Evolutionary conservation across 257 asterid genomes (phyloP).

Genomic region (Voacanga thouarsii): DNA sequence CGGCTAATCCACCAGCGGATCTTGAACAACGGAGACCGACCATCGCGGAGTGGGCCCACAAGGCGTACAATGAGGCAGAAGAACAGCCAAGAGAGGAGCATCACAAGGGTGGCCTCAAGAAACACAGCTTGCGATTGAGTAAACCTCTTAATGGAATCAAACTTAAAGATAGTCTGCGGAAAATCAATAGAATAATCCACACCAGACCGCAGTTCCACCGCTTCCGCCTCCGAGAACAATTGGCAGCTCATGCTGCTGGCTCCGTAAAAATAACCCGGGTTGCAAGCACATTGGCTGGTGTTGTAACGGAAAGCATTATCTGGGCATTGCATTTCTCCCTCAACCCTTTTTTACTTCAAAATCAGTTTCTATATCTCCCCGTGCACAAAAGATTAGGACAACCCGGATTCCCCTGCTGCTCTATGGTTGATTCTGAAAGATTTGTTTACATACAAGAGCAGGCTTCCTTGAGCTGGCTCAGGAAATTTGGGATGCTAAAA

Average conservation of each 20-base stretch:
- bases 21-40: conserved; percentile 67
- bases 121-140: conserved; percentile 92
- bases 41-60: conserved; percentile 57
- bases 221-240: conserved; percentile 37
- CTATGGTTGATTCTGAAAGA: neutral
- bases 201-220: conserved; percentile 53
- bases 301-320: conserved; percentile 60
- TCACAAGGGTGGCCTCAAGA: conserved; percentile 70
- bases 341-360: neutral
- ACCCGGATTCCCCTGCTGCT: conserved; percentile 8
- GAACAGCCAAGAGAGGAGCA: conserved; percentile 63
- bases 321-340: conserved; percentile 56
- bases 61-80: conserved; percentile 66
- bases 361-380: neutral
- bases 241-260: conserved; percentile 40
- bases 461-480: neutral
- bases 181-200: conserved; percentile 56
- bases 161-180: conserved; percentile 63
- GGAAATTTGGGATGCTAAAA: neutral
- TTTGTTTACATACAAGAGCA: neutral
- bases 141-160: conserved; percentile 70
- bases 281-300: conserved; percentile 59
- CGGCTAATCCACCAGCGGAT: conserved; percentile 97
- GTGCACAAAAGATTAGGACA: neutral
- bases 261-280: conserved; percentile 63